Evolutionary conservation across 371 early-diverging fungal species (phyloP).

Genomic region (Apophysomyces ossiformis): DNA sequence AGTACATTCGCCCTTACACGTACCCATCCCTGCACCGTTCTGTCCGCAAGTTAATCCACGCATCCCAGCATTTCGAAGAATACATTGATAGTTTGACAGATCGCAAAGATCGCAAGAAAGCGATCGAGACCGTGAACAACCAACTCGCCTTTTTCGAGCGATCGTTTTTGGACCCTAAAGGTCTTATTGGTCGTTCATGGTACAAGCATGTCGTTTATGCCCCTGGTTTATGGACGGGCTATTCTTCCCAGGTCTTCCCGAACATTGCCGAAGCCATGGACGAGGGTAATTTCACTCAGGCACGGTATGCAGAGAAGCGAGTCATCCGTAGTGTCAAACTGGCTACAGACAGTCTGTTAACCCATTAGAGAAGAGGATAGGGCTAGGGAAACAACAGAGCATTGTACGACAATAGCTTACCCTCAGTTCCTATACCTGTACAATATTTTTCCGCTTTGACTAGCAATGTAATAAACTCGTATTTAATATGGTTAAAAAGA

Average conservation of each 20-base stretch:
- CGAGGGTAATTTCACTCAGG: slow-evolving; percentile 25
- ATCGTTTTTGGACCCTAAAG: slow-evolving; percentile 57
- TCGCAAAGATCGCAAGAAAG: not conserved
- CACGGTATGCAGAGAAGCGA: slow-evolving; percentile 31
- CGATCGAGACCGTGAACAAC: slow-evolving; percentile 38
- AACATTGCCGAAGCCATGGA: slow-evolving; percentile 56
- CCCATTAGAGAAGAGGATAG: no score
- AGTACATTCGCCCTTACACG: slow-evolving; percentile 14
- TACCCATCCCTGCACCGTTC: slow-evolving; percentile 19
- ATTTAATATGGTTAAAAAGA: no score
- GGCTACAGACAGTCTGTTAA: not conserved
- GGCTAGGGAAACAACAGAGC: no score
- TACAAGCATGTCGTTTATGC: slow-evolving; percentile 66
- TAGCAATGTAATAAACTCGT: no score
- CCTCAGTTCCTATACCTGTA: no score
- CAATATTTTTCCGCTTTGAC: no score
- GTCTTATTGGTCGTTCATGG: slow-evolving; percentile 63
- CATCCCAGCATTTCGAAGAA: slow-evolving; percentile 19
- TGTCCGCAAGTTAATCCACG: slow-evolving; percentile 18
- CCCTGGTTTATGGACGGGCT: slow-evolving; percentile 60
- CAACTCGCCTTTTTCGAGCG: slow-evolving; percentile 55
- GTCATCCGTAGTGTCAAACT: slow-evolving; percentile 22
- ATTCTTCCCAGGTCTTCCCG: slow-evolving; percentile 56
- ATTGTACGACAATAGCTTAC: no score
- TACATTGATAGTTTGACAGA: slow-evolving; percentile 7